These are phyloP conservation scores for Penicillium digitatum DNA, from an alignment of 2,329 filamentous ascomycete genomes.

Conservation along the genomic window DNA sequence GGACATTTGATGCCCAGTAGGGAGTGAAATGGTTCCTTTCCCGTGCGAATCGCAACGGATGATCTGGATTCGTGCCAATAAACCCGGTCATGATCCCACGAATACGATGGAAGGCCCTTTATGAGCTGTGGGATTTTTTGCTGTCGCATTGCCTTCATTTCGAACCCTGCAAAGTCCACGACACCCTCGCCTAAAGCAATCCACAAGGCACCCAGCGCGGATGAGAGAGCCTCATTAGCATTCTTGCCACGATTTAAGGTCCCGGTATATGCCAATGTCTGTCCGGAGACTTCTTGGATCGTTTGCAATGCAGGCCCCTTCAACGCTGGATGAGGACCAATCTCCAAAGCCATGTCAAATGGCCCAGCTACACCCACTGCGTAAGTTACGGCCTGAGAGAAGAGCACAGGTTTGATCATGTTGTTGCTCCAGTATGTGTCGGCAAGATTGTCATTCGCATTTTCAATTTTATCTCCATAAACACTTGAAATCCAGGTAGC, in stretches of 20 bases:
- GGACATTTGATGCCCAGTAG: slow-evolving; percentile 19
- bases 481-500: slow-evolving; percentile 32
- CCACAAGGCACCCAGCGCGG: slow-evolving; percentile 19
- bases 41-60: slow-evolving; percentile 11
- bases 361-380: slow-evolving; percentile 12
- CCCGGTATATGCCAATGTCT: slow-evolving; percentile 15
- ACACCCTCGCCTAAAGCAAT: slow-evolving; percentile 12
- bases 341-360: slow-evolving; percentile 28
- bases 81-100: slow-evolving; percentile 23
- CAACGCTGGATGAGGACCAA: slow-evolving; percentile 37
- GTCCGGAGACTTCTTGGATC: slow-evolving; percentile 19
- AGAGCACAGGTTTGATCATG: slow-evolving; percentile 25
- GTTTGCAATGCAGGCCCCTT: slow-evolving; percentile 30
- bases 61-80: slow-evolving; percentile 24
- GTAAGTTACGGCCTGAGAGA: slow-evolving; percentile 19
- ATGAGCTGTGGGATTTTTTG: not conserved
- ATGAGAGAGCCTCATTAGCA: slow-evolving; percentile 11
- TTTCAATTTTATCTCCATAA: slow-evolving; percentile 15
- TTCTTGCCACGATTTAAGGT: slow-evolving; percentile 14
- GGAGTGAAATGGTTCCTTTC: slow-evolving; percentile 15
- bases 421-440: slow-evolving; percentile 32
- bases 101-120: slow-evolving; percentile 20
- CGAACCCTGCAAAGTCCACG: slow-evolving; percentile 16
- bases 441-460: slow-evolving; percentile 14
- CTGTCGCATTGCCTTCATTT: not conserved